These are phyloP conservation scores for Cnidoscolus chayamansa DNA, from an alignment of 441 rosid species.

Conservation along the genomic window DNA sequence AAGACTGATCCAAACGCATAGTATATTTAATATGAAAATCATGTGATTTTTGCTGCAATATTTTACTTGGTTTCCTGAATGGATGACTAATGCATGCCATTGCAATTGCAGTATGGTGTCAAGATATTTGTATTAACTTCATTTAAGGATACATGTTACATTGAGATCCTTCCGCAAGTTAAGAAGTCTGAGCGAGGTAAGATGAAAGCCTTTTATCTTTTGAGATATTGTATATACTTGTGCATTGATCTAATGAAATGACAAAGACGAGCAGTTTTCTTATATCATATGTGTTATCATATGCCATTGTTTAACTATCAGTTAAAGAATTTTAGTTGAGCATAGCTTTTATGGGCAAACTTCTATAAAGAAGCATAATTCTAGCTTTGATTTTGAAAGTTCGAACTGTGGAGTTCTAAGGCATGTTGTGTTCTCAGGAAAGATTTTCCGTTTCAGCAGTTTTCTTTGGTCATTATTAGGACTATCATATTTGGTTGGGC, in stretches of 20 bases:
- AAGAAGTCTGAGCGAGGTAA: constrained; percentile 67
- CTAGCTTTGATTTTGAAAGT: too few relatives aligned
- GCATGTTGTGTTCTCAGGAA: not conserved
- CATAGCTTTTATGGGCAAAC: too few relatives aligned
- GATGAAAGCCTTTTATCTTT: not conserved
- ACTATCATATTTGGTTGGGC: not conserved
- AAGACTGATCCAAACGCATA: too few relatives aligned
- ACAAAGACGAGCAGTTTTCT: not conserved
- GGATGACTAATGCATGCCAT: not conserved
- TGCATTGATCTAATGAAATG: not conserved
- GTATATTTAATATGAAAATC: not conserved
- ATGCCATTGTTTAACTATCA: too few relatives aligned
- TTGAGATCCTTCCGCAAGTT: constrained; percentile 69
- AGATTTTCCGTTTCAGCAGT: too few relatives aligned
- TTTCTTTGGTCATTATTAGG: too few relatives aligned
- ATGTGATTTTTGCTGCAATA: not conserved
- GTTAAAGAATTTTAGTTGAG: too few relatives aligned
- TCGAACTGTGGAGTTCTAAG: not conserved
- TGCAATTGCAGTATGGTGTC: constrained; percentile 65
- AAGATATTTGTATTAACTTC: constrained; percentile 82
- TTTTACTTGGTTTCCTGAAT: constrained; percentile 4
- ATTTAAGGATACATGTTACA: constrained; percentile 77
- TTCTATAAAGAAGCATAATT: too few relatives aligned
- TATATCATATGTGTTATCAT: not conserved
- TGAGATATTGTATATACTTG: too few relatives aligned